Evolutionary conservation across 2,329 filamentous ascomycete species (phyloP), one percentile per base, ranked within the genome.

Genomic region (Trichoderma lentiforme): DNA sequence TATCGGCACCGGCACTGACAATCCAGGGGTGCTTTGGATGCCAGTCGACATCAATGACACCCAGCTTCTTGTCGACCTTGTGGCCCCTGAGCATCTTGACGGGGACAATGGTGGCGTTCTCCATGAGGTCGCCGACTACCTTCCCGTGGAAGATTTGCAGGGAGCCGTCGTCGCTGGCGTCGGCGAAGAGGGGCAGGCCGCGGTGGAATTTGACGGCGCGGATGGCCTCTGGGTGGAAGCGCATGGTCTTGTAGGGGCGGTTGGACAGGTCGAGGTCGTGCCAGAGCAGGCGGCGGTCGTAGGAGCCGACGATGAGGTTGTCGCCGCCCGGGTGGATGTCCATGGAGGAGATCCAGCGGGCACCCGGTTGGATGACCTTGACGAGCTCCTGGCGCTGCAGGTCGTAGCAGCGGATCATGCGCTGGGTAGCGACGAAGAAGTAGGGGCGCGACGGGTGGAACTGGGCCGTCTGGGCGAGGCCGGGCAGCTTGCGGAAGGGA

Each of bases 141-240:
- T 95, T 97, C 71, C 94, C 95, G 80, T 98, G 95, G 89, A 98
- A 98, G 69, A 99, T 93, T 81, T 99, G 96, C 75, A 98, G 84
- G 24, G 92, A 94, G 32, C 96, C 96, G 81, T 99, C 96, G 80
- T 99, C 97, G 80, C 93, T 96, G 24, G 94, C 94, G 80, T 98
- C 95, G 0, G 95, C 96, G 78, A 99, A 98, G 43, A 99, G 86
- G 21, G 96, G 95, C 56, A 87, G 89, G 73, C 90, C 90, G 72
- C 91, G 90, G 82, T 99, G 97, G 83, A 93, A 99, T 76, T 90
- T 91, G 70, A 98, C 96, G 14, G 92, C 90, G 62, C 97, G 90
- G 78, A 99, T 97, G 60, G 96, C 96, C 82, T 97, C 93, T 73
- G 89, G 85, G 84, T 99, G 96, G 85, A 98, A 99, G 65, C 96